These are phyloP conservation scores for Podila horticola DNA, from an alignment of 192 early-diverging fungal genomes.

Conservation along the genomic window DNA sequence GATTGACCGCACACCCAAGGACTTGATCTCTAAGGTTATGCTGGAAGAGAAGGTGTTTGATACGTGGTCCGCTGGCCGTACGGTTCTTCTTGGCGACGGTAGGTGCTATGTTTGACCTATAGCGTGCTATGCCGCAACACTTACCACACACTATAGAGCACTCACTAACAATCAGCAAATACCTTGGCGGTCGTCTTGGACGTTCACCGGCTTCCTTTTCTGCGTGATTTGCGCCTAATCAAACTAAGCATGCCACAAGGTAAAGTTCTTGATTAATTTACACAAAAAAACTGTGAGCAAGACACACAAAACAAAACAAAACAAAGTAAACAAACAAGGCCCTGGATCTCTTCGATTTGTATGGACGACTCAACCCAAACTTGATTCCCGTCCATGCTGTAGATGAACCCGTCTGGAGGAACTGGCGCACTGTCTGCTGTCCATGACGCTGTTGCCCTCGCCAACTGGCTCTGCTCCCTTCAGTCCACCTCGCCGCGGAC, in stretches of 20 bases:
- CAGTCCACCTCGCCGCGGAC: not conserved
- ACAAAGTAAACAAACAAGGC: not conserved
- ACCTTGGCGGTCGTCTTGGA: not conserved
- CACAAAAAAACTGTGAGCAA: not conserved
- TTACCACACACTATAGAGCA: not conserved
- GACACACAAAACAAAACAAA: not conserved
- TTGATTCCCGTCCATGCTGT: not conserved
- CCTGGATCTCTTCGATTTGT: not conserved
- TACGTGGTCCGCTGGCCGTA: not conserved
- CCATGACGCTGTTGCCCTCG: constrained; percentile 1
- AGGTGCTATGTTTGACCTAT: not conserved
- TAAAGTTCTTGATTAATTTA: not conserved
- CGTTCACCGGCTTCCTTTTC: not conserved
- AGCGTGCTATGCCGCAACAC: not conserved
- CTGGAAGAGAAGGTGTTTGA: constrained; percentile 12
- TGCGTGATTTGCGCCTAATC: not conserved
- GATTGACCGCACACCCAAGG: not conserved
- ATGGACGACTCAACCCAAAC: not conserved
- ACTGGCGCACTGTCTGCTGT: not conserved
- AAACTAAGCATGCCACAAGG: constrained; percentile 5
- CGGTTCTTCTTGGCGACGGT: constrained; percentile 15
- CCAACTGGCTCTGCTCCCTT: not conserved
- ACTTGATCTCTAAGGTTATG: not conserved
- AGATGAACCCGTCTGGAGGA: constrained; percentile 1
- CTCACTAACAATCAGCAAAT: too few relatives aligned